Evolutionary conservation across 2,329 filamentous ascomycete genomes (phyloP).

Genomic region (Septoria linicola): DNA sequence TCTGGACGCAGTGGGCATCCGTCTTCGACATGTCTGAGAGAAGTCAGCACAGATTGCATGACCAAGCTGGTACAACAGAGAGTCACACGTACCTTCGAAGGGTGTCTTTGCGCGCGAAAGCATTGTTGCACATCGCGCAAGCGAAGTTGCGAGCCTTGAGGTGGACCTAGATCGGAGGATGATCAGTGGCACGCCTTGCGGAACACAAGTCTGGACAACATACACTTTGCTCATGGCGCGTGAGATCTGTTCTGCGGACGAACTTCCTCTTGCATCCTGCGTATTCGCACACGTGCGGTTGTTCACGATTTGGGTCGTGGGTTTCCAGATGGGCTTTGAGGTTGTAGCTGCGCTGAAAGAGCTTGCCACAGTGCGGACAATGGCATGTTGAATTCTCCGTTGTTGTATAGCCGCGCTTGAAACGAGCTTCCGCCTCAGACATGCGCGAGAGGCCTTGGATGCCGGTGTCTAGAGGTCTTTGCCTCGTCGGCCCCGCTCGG

Average conservation of each 20-base stretch:
- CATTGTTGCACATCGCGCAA: conserved; percentile 68
- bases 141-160: conserved; percentile 67
- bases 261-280: conserved; percentile 71
- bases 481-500: not conserved
- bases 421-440: conserved; percentile 17
- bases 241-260: conserved; percentile 77
- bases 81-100: conserved; percentile 63
- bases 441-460: not conserved
- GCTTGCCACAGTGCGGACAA: conserved; percentile 72
- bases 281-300: conserved; percentile 66
- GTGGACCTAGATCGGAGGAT: conserved; percentile 59
- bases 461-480: not conserved
- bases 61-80: not conserved
- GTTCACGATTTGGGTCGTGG: conserved; percentile 71
- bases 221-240: conserved; percentile 55
- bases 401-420: conserved; percentile 40
- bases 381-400: conserved; percentile 69
- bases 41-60: conserved; percentile 7
- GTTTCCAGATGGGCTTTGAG: conserved; percentile 83
- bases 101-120: conserved; percentile 79
- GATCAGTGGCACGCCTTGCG: conserved; percentile 38
- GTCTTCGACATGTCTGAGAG: conserved; percentile 69
- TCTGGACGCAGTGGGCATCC: conserved; percentile 65
- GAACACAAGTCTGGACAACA: conserved; percentile 30
- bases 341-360: conserved; percentile 82